Evolutionary conservation across 1,139 yeast genomes (phyloP), one percentile per base, ranked within the genome.

Genomic region (Torulaspora globosa): DNA sequence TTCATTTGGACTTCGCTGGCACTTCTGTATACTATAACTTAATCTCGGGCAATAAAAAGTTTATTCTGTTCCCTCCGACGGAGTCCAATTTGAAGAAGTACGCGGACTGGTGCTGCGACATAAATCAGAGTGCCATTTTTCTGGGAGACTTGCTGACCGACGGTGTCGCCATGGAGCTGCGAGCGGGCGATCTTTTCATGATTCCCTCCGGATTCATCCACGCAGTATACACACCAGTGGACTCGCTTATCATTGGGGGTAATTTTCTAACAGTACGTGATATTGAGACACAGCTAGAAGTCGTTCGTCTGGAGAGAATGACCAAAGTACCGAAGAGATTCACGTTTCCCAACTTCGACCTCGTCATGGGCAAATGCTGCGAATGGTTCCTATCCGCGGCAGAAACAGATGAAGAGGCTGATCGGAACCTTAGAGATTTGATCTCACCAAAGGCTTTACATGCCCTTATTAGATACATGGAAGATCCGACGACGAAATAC

Each of bases 151-250:
- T 65, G 31, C 39, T 65, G 18, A 60, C 59, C 31, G 50, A 69
- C 19, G 90, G 96, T 3, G 71, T 84, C 46, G 78, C 80, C 46
- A 82, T 85, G n/a, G 76, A 78, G 10, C 67, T 89, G 19, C 54
- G 60, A 0, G 73, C 78, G 1, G 95, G 95, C 0, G 96, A 89
- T 61, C 74, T 88, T 21, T 74, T 89, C 65, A 72, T 88, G 12
- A 83, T 89, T 12, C 96, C 97, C 1, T 80, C 95, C 43, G 96
- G 96, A 0, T 89, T 96, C 95, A 88, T 89, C 43, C 97, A 89
- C 65, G 83, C 94, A 0, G 97, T 89, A 0, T 80, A 80, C 58
- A 88, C 96, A 0, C 94, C 95, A 0, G 69, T 70, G 15, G 96
- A 89, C 59, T 79, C 95, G 0, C 68, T 88, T 1, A 89, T 89